Evolutionary conservation across 1,284 basidiomycete genomes (phyloP), one percentile per base, ranked within the genome.

Genomic region (Grifola frondosa): DNA sequence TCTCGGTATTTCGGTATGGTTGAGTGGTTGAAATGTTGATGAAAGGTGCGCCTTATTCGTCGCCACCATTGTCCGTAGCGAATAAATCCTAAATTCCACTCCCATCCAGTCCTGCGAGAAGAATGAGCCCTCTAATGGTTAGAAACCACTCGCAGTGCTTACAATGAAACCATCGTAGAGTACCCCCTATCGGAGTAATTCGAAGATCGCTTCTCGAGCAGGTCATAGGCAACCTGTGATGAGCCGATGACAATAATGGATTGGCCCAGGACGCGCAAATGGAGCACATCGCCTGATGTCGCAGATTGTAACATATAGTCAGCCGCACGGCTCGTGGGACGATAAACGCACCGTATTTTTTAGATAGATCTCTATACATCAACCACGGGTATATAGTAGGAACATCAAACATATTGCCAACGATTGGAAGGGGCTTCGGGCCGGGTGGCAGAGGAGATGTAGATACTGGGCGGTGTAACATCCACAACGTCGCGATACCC

Each of bases 131-230:
- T n/a, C n/a, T n/a, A n/a, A n/a, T n/a, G n/a, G n/a, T n/a, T n/a
- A n/a, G n/a, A n/a, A n/a, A n/a, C 21, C 9, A 19, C 11, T 5
- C 30, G 6, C n/a, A 31, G n/a, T 19, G 17, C 4, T 32, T 17
- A 52, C 50, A 52, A 22, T 9, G 30, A 21, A 6, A 20, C 12
- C 47, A 52, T 49, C 2, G 37, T 28, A 5, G 47, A 44, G 0
- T 35, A 8, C 11, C 42, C 42, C 2, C 54, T 22, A 17, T 48
- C 44, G 15, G 51, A 50, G 23, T 51, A 49, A 31, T 42, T 51
- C 12, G 30, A 19, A 13, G 48, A 48, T 13, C 44, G 35, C 37
- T 50, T 54, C 15, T 56, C 52, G 2, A 53, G 24, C 4, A 56
- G 31, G 1, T 51, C 54, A 13, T 36, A 23, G 7, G 54, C 52